Conservation (phyloP, 176 grass and related monocot genomes). For the Lolium multiflorum region DNA sequence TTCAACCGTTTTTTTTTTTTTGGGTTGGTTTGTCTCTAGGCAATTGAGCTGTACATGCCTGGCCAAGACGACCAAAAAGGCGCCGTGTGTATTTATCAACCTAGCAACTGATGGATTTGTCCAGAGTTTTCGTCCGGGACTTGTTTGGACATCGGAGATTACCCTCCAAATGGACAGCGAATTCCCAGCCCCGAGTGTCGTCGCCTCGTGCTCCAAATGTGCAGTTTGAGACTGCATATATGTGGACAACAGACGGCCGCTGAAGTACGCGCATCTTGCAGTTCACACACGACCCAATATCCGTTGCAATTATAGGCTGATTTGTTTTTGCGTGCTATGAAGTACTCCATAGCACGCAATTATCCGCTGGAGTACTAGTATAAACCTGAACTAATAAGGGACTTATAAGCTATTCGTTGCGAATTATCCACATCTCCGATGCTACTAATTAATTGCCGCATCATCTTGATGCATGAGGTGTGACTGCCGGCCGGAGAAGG, state of each 20-base stretch:
- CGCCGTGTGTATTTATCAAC: too few relatives aligned
- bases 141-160: background rate
- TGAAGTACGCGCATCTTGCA: background rate
- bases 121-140: background rate
- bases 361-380: too few relatives aligned
- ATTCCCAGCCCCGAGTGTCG: background rate
- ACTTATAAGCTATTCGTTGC: too few relatives aligned
- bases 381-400: too few relatives aligned
- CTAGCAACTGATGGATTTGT: background rate
- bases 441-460: too few relatives aligned
- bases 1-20: too few relatives aligned
- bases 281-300: background rate
- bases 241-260: background rate
- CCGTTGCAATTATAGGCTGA: background rate
- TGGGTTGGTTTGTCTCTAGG: too few relatives aligned
- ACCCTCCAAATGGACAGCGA: background rate
- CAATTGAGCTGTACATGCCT: background rate
- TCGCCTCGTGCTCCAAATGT: background rate
- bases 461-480: too few relatives aligned
- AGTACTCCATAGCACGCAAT: too few relatives aligned
- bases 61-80: background rate
- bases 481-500: too few relatives aligned
- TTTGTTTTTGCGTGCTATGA: too few relatives aligned
- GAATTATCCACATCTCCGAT: too few relatives aligned
- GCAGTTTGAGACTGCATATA: background rate